Evolutionary conservation across 2,329 filamentous ascomycete species (phyloP).

Genomic region (Emergomyces africanus): DNA sequence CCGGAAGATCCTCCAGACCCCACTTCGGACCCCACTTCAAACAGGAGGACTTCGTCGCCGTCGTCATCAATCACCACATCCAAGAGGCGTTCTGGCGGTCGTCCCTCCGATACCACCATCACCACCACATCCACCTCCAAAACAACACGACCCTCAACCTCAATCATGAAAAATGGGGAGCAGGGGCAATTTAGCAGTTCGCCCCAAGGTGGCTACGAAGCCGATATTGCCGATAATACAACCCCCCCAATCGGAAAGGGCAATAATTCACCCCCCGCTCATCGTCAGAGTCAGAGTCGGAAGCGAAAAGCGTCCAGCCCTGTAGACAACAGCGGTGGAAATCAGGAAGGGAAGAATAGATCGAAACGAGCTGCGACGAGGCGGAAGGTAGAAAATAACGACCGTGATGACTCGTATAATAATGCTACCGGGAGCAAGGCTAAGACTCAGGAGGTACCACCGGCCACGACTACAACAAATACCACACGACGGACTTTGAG

Average conservation of each 20-base stretch:
- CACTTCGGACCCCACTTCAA: background rate
- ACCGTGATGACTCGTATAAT: background rate
- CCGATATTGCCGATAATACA: background rate
- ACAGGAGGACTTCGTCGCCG: background rate
- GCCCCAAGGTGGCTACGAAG: background rate
- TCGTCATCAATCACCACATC: background rate
- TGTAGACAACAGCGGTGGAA: background rate
- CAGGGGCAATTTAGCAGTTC: background rate
- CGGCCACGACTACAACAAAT: background rate
- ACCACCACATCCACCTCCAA: background rate
- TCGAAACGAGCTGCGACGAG: background rate
- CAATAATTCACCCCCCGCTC: background rate
- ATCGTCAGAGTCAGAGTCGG: background rate
- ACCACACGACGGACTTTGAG: background rate
- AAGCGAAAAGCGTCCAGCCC: conserved; percentile 3
- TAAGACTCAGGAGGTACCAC: too few species aligned
- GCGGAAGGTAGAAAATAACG: background rate
- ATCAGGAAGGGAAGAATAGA: background rate
- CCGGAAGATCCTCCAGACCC: background rate
- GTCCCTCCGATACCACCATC: background rate
- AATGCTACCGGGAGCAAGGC: background rate
- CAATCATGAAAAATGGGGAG: background rate
- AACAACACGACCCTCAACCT: background rate
- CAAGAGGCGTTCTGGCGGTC: background rate
- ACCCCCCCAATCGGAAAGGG: background rate